phyloP scores from a whole-genome alignment of 257 asterid species.

The Salvia miltiorrhiza region DNA sequence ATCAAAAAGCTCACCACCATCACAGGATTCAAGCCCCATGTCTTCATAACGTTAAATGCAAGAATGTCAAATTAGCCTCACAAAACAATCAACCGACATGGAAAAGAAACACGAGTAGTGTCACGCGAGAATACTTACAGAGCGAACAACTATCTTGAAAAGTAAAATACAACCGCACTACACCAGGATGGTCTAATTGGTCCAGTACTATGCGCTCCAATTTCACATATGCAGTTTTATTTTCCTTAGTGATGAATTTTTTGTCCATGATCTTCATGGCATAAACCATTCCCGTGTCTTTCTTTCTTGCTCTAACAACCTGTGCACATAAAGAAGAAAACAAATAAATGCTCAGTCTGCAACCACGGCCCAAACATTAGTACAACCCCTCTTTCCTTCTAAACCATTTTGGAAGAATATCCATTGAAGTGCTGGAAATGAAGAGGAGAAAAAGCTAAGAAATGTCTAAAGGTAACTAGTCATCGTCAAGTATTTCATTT shows the following conservation, averaged over 20 bases:
- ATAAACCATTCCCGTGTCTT: slow-evolving; percentile 76
- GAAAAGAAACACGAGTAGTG: background rate
- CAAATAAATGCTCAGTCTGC: background rate
- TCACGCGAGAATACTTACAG: slow-evolving; percentile 54
- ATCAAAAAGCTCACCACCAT: slow-evolving; percentile 98
- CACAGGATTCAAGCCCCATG: slow-evolving; percentile 99
- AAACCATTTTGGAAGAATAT: background rate
- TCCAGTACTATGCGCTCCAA: slow-evolving; percentile 97
- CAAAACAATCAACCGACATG: background rate
- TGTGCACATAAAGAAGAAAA: slow-evolving; percentile 27
- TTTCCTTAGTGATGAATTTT: slow-evolving; percentile 95
- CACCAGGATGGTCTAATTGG: slow-evolving; percentile 97
- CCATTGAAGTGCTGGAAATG: background rate
- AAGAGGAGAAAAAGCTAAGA: background rate
- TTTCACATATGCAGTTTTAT: slow-evolving; percentile 95
- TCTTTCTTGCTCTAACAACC: slow-evolving; percentile 98
- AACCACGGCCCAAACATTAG: background rate
- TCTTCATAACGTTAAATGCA: slow-evolving; percentile 46
- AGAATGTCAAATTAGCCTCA: slow-evolving; percentile 25
- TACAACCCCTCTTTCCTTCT: background rate
- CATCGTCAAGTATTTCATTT: background rate
- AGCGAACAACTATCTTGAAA: slow-evolving; percentile 95
- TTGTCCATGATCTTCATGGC: slow-evolving; percentile 99
- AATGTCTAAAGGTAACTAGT: background rate
- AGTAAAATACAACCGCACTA: slow-evolving; percentile 77